These are phyloP conservation scores for Geotrichum citri-aurantii DNA, from an alignment of 1,139 yeast species.

Conservation along the genomic window DNA sequence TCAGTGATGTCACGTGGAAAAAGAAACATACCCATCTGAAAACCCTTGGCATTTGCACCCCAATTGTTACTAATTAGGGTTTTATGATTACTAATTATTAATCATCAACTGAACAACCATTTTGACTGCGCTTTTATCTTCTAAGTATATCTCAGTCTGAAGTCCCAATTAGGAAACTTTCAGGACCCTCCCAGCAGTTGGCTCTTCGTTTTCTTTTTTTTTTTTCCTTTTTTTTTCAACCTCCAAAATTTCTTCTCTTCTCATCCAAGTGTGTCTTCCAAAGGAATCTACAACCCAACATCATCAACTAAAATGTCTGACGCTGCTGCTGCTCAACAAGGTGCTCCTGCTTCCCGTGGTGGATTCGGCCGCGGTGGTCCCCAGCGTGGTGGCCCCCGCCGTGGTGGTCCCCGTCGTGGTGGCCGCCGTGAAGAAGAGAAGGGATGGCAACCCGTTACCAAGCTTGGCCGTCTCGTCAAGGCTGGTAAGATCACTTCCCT, in stretches of 20 bases:
- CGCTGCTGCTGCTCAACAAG: conserved; percentile 18
- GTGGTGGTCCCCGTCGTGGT: conserved; percentile 52
- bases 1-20: too few species aligned
- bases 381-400: conserved; percentile 55
- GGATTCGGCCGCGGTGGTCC: conserved; percentile 33
- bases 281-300: conserved; percentile 9
- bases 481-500: conserved; percentile 95
- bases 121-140: not conserved
- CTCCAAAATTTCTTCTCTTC: not conserved
- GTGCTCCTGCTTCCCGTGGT: conserved; percentile 24
- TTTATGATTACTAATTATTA: not conserved
- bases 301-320: conserved; percentile 12
- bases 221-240: not conserved
- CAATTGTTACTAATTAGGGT: not conserved
- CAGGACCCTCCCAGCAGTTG: conserved; percentile 4
- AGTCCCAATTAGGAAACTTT: not conserved
- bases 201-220: not conserved
- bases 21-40: too few species aligned
- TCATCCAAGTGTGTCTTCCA: not conserved
- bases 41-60: too few species aligned
- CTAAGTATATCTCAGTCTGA: not conserved
- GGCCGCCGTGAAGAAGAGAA: conserved; percentile 86
- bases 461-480: conserved; percentile 99
- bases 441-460: conserved; percentile 99
- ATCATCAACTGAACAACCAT: not conserved